Conservation (phyloP, 1,284 basidiomycete genomes). For the Ganoderma sinense region DNA sequence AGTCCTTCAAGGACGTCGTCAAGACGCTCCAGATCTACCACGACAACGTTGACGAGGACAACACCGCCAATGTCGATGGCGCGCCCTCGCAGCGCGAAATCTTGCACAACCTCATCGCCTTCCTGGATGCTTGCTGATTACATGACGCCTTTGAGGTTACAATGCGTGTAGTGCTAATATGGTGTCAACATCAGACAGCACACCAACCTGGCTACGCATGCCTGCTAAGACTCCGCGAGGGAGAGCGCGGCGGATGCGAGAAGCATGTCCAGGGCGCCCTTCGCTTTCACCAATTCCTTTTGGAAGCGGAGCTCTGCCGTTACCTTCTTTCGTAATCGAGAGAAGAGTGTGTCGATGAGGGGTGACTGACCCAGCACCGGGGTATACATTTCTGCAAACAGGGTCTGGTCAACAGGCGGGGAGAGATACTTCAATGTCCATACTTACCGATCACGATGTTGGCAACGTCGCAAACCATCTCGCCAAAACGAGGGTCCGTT, state of each 20-base stretch:
- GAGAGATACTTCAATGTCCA: constrained; percentile 1
- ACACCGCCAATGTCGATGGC: constrained; percentile 40
- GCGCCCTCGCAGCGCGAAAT: constrained; percentile 73
- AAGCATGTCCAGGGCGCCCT: constrained; percentile 94
- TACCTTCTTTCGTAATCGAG: constrained; percentile 86
- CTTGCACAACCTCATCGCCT: constrained; percentile 70
- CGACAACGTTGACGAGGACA: constrained; percentile 74
- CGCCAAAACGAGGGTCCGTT: constrained; percentile 91
- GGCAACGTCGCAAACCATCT: constrained; percentile 86
- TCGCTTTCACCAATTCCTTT: constrained; percentile 83
- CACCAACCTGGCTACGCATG: neutral
- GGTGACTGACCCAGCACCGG: constrained; percentile 94
- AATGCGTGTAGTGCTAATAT: constrained; percentile 25
- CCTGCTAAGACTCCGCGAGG: constrained; percentile 14
- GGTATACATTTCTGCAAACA: constrained; percentile 84
- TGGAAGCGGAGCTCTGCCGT: constrained; percentile 91
- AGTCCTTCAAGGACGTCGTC: constrained; percentile 71
- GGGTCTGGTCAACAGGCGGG: neutral
- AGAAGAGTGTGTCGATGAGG: constrained; percentile 88
- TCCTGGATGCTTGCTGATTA: constrained; percentile 54
- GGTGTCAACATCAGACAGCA: neutral
- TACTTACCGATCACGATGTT: constrained; percentile 84
- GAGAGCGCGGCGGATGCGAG: constrained; percentile 68
- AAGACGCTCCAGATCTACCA: constrained; percentile 70
- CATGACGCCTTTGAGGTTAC: constrained; percentile 28